Evolutionary conservation across 768 basidiomycete genomes (phyloP), one percentile per base, ranked within the genome.

Genomic region (Calocybe cyanea): DNA sequence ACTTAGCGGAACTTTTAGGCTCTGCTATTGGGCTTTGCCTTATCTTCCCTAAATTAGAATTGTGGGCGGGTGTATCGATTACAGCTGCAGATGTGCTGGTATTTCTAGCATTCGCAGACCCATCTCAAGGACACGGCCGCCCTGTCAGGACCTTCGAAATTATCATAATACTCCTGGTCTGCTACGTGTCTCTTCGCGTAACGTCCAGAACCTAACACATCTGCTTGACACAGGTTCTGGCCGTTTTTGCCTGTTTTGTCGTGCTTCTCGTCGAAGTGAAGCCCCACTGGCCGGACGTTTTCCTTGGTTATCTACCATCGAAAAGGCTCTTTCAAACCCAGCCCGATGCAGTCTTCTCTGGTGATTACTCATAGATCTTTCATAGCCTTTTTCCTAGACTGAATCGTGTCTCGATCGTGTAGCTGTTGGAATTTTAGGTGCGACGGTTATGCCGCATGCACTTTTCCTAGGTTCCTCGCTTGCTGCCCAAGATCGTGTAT

Each of bases 371-470:
- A 14, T 24, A 21, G 13, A 3, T 14, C 17, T 24, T 20, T n/a
- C 37, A 24, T 11, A 28, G 5, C 25, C 25, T 28, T 28, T 28
- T 35, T n/a, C 34, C n/a, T n/a, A 35, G 7, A 35, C 7, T 35
- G 7, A 5, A 28, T 28, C 5, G 25, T 6, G 25, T 11, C 25
- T 28, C 30, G 21, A 24, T 31, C 14, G 53, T 57, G 3, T 48
- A 79, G 76, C 78, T 23, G 72, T 80, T 45, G 80, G 81, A 23
- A 79, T 84, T 37, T 52, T 81, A 3, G 80, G 81, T 39, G 84
- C 87, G 2, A 89, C 87, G 2, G 79, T 88, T 44, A 90, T 89
- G 87, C 87, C 88, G 1, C 87, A 88, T 59, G 79, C 81, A 4
- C 51, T 70, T 43, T 68, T 66, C 49, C 52, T 67, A 33, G 67